Base-by-base conservation (phyloP, 2,329 filamentous ascomycete species). In the Pestalotiopsis sp. region DNA sequence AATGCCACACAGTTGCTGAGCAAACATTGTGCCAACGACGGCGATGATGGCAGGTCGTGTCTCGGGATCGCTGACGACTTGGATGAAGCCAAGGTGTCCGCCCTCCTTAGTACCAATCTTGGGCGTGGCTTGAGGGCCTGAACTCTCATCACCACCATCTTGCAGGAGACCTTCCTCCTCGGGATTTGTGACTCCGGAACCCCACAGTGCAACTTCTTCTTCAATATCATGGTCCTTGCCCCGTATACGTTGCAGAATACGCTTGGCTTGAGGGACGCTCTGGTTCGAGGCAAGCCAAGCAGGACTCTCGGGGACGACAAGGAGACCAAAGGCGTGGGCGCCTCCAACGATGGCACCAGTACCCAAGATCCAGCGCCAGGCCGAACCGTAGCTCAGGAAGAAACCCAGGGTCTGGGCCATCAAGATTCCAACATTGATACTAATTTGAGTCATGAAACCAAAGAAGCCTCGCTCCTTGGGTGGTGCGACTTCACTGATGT, bases 1-100 rank as follows among this genome's bases (percentile, higher is more conserved):
- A 83, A 98, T 95, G 61, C 94, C 95, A 69, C 93, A 95, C 49
- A 98, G 86, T 79, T 99, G 96, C 79, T 98, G 96, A 0, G 93
- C 92, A 69, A 95, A 86, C 95, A 98, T 98, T 73, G 97, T 91
- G 1, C 93, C 94, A 13, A 97, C 87, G 3, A 97, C 93, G 4
- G 95, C 94, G 69, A 96, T 86, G 66, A 97, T 91, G 66, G 92
- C 92, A 0, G 90, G 91, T 3, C 91, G 88, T 75, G 93, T 92
- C 9, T 88, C 82, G 0, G 90, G 86, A 73, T 95, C 89, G 27
- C 83, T 85, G 52, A 94, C 79, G 11, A 95, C 92, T 69, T 90
- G 80, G 45, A 91, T 75, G 73, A 93, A 90, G 1, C 90, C 87
- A 2, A 92, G 79, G 69, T 89, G 83, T 4, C 76, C 41, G 65